Conservation (phyloP, 169 alveolate species). For the Eimeria maxima region DNA sequence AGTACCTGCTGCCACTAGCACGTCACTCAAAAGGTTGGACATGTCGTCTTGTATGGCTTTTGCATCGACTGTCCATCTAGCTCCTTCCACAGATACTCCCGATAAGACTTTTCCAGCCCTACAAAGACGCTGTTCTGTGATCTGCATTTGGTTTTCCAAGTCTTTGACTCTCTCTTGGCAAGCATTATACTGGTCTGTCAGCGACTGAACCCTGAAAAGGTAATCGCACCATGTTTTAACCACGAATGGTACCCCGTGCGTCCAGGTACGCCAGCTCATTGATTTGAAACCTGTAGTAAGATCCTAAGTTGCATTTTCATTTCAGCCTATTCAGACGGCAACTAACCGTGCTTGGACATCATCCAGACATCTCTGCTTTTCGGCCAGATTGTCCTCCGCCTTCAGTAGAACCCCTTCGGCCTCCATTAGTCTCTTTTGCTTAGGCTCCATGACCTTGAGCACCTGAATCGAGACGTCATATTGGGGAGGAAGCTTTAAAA, state of each 20-base stretch:
- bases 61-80: constrained; percentile 60
- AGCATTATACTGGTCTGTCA: constrained; percentile 34
- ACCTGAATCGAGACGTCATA: not conserved
- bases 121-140: constrained; percentile 58
- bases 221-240: not conserved
- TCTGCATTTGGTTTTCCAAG: constrained; percentile 56
- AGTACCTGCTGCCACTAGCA: constrained; percentile 61
- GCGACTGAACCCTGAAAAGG: constrained; percentile 69
- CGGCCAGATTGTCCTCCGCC: constrained; percentile 62
- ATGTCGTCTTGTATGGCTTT: constrained; percentile 48
- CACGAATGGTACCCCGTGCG: not conserved
- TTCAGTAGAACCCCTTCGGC: constrained; percentile 11
- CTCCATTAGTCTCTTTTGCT: not conserved
- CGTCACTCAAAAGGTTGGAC: constrained; percentile 54
- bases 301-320: not conserved
- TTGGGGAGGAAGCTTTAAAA: not conserved
- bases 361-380: constrained; percentile 52
- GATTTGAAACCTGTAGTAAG: not conserved
- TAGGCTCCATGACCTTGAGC: constrained; percentile 58
- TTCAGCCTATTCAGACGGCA: not conserved
- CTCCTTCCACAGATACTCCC: constrained; percentile 69
- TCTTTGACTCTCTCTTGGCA: constrained; percentile 64
- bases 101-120: constrained; percentile 62
- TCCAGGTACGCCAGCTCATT: not conserved
- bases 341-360: constrained; percentile 66